Conservation (phyloP, 768 basidiomycete species). For the Russula compacta region DNA sequence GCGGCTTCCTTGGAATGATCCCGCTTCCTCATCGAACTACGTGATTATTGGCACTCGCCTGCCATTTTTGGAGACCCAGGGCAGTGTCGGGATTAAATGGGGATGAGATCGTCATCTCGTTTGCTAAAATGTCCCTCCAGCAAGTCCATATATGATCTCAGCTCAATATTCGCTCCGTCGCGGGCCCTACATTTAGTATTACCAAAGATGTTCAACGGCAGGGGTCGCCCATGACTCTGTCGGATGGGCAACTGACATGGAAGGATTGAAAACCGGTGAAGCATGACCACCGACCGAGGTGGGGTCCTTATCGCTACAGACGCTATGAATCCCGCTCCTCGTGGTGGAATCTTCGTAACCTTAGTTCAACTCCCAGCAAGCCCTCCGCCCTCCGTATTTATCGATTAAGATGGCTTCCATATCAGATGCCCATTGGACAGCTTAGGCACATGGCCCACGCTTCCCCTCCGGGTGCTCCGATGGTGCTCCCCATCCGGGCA, state of each 20-base stretch:
- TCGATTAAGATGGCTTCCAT: not conserved
- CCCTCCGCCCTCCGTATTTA: too few relatives aligned
- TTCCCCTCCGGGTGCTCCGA: too few relatives aligned
- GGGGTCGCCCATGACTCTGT: too few relatives aligned
- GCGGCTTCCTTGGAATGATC: not conserved
- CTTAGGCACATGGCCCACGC: not conserved
- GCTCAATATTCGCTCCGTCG: not conserved
- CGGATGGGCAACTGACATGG: too few relatives aligned
- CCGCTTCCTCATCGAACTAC: too few relatives aligned
- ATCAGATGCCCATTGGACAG: not conserved
- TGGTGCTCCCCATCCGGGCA: too few relatives aligned
- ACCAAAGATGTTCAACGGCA: not conserved
- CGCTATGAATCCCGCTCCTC: not conserved
- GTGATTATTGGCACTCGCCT: not conserved
- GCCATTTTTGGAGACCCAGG: not conserved
- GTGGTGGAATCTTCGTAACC: not conserved
- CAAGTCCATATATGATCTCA: not conserved
- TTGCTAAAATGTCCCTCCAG: too few relatives aligned
- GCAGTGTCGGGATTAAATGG: not conserved
- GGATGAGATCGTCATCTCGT: not conserved
- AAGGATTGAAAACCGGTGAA: too few relatives aligned
- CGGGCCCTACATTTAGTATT: not conserved
- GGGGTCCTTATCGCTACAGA: not conserved
- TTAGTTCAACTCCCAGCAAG: not conserved
- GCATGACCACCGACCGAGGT: too few relatives aligned